A percentile compares a stretch with the other conserved stretches of the same genome.
Evolutionary conservation across 352 stramenopile species (phyloP).

Genomic region (Thalassiosira livingstoniorum): DNA sequence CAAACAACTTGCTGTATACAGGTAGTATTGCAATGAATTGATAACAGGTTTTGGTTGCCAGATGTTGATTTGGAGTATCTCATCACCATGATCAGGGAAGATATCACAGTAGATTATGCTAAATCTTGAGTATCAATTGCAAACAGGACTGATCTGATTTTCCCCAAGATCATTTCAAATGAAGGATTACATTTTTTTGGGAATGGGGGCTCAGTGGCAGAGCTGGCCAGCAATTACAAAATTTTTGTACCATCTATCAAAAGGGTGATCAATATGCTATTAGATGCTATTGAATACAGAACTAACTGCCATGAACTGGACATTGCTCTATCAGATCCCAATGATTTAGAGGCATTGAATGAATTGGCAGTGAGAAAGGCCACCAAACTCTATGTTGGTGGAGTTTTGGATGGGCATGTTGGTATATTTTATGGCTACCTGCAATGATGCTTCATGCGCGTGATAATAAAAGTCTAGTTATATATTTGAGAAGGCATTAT

Average conservation of each 20-base stretch:
- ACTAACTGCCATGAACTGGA: neutral
- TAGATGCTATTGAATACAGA: neutral
- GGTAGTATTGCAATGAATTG: too few species aligned
- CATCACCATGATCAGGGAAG: neutral
- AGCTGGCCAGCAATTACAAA: neutral
- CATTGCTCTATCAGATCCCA: neutral
- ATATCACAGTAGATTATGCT: neutral
- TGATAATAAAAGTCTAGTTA: conserved; percentile 18
- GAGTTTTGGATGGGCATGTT: conserved; percentile 21
- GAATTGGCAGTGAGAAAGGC: neutral
- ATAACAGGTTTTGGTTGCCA: neutral
- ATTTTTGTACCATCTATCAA: neutral
- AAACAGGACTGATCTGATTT: neutral
- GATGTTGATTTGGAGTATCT: neutral
- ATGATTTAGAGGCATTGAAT: too few species aligned
- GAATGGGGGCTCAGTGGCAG: neutral
- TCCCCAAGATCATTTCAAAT: neutral
- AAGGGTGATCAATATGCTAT: neutral
- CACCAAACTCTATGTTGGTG: neutral
- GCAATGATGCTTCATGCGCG: conserved; percentile 5
- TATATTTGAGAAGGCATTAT: conserved; percentile 56
- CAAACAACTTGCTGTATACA: too few species aligned
- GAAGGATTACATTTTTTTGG: neutral
- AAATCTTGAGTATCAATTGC: neutral
- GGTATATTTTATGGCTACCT: conserved; percentile 46